Evolutionary conservation across 306 rosid genomes (phyloP), one percentile per base, ranked within the genome.

Genomic region (Rubus parviflorus): DNA sequence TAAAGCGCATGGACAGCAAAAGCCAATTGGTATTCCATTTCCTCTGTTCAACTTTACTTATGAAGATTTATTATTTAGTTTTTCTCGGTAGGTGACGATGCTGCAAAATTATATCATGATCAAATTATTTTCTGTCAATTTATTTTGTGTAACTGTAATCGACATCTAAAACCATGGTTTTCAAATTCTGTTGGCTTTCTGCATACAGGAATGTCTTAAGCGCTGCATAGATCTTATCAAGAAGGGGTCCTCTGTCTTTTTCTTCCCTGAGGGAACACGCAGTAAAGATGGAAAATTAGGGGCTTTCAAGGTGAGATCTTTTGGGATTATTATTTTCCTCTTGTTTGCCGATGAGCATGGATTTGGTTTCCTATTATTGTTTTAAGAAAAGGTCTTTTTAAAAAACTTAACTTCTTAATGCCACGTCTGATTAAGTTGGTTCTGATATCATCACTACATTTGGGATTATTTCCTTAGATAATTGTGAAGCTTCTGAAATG

Each of bases 241-340:
- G 81, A 90, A 92, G 83, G 97, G 98, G 43, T 92, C 91, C 75
- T 95, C 97, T 16, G 96, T 95, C 63, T 92, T 92, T 85, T 88
- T 90, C 93, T 95, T 95, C 70, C 98, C 97, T 0, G 98, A 95
- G 87, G 98, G 98, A 73, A 95, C 98, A 38, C 92, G 97, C 78
- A 89, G 88, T 83, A 92, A 83, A 88, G 97, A 90, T 84, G 95
- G 98, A 66, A 90, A 81, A 75, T 79, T 92, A 74, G 97, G 97
- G 53, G 43, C 82, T 82, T 94, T 95, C 89, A 95, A 92, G 97
- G 98, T 94, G 85, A 84, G 87, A 76, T 74, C 49, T 15, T 74
- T 54, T 51, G 41, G 11, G 66, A 74, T 45, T 77, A 19, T 37
- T 65, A 62, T 69, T 77, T 48, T 43, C 48, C 76, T 30, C 35